Conservation (phyloP, 2,329 filamentous ascomycete genomes). For the Claviceps africana region DNA sequence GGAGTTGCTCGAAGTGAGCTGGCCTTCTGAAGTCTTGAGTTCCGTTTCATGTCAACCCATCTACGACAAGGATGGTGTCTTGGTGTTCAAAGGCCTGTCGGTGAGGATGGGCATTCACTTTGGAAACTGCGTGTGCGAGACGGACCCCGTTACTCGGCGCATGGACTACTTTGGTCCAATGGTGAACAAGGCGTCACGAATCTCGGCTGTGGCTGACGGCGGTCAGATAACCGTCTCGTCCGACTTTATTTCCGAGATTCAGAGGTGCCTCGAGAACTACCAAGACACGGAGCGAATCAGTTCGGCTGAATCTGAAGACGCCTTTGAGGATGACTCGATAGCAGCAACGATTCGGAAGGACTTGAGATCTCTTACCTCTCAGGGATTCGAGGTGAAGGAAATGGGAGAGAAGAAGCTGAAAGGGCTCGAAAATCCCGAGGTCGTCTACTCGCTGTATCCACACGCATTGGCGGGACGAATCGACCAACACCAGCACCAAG, state of each 20-base stretch:
- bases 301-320: constrained; percentile 52
- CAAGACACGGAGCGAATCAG: constrained; percentile 66
- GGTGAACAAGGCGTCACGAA: constrained; percentile 93
- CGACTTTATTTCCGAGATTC: constrained; percentile 93
- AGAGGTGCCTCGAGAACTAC: constrained; percentile 77
- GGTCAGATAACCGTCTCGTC: constrained; percentile 94
- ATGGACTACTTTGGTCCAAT: constrained; percentile 99
- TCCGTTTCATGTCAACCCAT: constrained; percentile 74
- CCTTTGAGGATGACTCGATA: constrained; percentile 58
- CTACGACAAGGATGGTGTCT: constrained; percentile 66
- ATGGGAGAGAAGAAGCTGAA: constrained; percentile 92
- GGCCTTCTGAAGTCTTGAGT: constrained; percentile 85
- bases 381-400: constrained; percentile 94
- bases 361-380: constrained; percentile 69
- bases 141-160: constrained; percentile 86
- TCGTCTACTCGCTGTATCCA: constrained; percentile 90
- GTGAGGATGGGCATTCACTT: constrained; percentile 97
- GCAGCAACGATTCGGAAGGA: constrained; percentile 74
- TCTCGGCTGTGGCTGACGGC: constrained; percentile 86
- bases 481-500: constrained; percentile 46
- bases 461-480: constrained; percentile 74
- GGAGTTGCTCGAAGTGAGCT: constrained; percentile 72
- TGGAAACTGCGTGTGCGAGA: constrained; percentile 86
- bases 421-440: constrained; percentile 91
- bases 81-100: constrained; percentile 88